Evolutionary conservation across 2,329 filamentous ascomycete genomes (phyloP).

Genomic region (Bipolaris zeicola): DNA sequence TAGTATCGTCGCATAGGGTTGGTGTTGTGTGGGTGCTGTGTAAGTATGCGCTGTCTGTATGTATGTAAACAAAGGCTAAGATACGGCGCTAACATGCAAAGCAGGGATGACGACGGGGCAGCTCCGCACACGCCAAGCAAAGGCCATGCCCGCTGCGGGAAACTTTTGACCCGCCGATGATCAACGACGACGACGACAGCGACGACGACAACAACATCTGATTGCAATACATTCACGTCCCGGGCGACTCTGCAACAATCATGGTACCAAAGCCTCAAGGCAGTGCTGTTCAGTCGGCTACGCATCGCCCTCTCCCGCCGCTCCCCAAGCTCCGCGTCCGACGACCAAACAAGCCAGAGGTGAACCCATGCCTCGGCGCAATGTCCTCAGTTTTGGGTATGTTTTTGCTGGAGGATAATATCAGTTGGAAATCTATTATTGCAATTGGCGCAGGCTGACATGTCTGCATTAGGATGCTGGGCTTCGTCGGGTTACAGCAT

Average conservation of each 20-base stretch:
- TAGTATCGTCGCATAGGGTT: slow-evolving; percentile 8
- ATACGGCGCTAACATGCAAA: slow-evolving; percentile 3
- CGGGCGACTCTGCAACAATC: slow-evolving; percentile 12
- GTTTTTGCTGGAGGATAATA: slow-evolving; percentile 2
- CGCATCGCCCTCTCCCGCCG: slow-evolving; percentile 60
- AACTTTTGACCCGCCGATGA: slow-evolving; percentile 18
- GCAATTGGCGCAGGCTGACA: slow-evolving; percentile 27
- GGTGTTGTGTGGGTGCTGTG: slow-evolving; percentile 19
- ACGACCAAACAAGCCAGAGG: slow-evolving; percentile 65
- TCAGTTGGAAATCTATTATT: not conserved
- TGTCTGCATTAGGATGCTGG: slow-evolving; percentile 70
- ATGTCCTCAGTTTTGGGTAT: slow-evolving; percentile 72
- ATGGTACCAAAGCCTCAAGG: slow-evolving; percentile 48
- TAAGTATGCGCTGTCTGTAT: not conserved
- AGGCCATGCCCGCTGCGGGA: slow-evolving; percentile 15
- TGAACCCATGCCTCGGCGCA: slow-evolving; percentile 67
- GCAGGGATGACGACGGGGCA: slow-evolving; percentile 13
- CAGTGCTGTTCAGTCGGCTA: slow-evolving; percentile 42
- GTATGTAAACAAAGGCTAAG: slow-evolving; percentile 20
- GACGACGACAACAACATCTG: slow-evolving; percentile 6
- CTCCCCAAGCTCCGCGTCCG: slow-evolving; percentile 68
- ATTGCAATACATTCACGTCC: not conserved
- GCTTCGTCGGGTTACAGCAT: slow-evolving; percentile 74
- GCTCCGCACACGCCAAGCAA: slow-evolving; percentile 18
- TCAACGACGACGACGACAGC: not conserved